Evolutionary conservation across 2,329 filamentous ascomycete species (phyloP).

Genomic region (Calonectria pteridis): DNA sequence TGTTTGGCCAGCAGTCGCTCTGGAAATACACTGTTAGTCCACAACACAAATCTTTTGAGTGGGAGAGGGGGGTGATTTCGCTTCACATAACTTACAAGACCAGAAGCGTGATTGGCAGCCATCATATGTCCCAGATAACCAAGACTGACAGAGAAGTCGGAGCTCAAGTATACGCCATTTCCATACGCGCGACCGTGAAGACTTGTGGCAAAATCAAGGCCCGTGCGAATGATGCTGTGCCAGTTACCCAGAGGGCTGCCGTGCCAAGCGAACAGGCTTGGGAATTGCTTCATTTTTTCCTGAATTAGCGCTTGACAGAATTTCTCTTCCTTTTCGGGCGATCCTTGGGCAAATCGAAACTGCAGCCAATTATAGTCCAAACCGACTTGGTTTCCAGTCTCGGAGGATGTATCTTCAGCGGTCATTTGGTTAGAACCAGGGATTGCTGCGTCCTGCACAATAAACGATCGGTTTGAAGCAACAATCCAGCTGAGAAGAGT

Average conservation of each 20-base stretch:
- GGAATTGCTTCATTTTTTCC: slow-evolving; percentile 57
- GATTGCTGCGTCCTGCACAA: slow-evolving; percentile 76
- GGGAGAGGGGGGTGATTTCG: neutral
- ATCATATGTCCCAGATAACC: slow-evolving; percentile 23
- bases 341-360: slow-evolving; percentile 89
- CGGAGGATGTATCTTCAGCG: neutral
- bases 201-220: slow-evolving; percentile 77
- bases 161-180: slow-evolving; percentile 85
- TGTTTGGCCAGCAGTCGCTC: slow-evolving; percentile 71
- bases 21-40: slow-evolving; percentile 9
- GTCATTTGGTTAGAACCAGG: slow-evolving; percentile 4
- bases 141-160: slow-evolving; percentile 27
- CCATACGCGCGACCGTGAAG: slow-evolving; percentile 79
- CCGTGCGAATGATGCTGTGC: slow-evolving; percentile 90
- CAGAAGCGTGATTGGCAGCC: neutral
- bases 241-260: slow-evolving; percentile 83
- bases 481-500: slow-evolving; percentile 87
- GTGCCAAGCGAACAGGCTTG: slow-evolving; percentile 89
- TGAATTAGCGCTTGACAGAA: slow-evolving; percentile 74
- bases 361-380: slow-evolving; percentile 76
- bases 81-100: neutral
- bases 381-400: slow-evolving; percentile 64
- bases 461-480: slow-evolving; percentile 89
- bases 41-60: neutral
- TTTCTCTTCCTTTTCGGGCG: slow-evolving; percentile 85